phyloP scores from a whole-genome alignment of 192 early-diverging fungal genomes.

The Pilobolus umbonatus region DNA sequence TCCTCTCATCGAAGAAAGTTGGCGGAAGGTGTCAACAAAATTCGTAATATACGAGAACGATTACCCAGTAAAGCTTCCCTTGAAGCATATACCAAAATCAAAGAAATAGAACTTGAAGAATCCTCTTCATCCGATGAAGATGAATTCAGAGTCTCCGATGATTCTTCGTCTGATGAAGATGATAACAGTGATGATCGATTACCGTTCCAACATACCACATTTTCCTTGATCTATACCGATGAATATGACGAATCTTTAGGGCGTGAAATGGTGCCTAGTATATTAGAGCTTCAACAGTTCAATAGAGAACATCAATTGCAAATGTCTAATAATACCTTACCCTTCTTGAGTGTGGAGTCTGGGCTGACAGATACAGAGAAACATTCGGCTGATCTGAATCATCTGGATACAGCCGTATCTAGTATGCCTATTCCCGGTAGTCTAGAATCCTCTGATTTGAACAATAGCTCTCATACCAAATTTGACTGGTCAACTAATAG shows the following conservation, averaged over 20 bases:
- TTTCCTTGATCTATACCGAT: conserved; percentile 51
- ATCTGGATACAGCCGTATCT: no score
- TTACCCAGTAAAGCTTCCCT: conserved; percentile 39
- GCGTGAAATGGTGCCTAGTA: conserved; percentile 13
- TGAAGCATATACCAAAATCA: conserved; percentile 48
- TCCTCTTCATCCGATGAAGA: conserved; percentile 42
- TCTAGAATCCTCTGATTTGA: no score
- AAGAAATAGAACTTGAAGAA: conserved; percentile 46
- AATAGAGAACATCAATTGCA: conserved; percentile 17
- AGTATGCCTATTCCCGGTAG: no score
- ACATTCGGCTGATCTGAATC: neutral
- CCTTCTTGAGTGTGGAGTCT: conserved; percentile 17
- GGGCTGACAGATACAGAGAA: neutral
- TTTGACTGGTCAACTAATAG: conserved; percentile 15
- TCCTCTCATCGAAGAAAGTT: neutral
- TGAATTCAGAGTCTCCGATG: conserved; percentile 37
- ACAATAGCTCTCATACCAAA: neutral
- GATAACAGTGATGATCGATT: conserved; percentile 6
- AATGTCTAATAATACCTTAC: conserved; percentile 11
- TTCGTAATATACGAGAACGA: conserved; percentile 20
- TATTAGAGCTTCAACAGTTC: conserved; percentile 12
- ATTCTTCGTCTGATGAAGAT: conserved; percentile 33
- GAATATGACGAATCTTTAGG: conserved; percentile 44
- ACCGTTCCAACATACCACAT: conserved; percentile 28
- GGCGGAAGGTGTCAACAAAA: conserved; percentile 3